Evolutionary conservation across 129 eudicot genomes (phyloP), one percentile per base, ranked within the genome.

Genomic region (Arctium minus): DNA sequence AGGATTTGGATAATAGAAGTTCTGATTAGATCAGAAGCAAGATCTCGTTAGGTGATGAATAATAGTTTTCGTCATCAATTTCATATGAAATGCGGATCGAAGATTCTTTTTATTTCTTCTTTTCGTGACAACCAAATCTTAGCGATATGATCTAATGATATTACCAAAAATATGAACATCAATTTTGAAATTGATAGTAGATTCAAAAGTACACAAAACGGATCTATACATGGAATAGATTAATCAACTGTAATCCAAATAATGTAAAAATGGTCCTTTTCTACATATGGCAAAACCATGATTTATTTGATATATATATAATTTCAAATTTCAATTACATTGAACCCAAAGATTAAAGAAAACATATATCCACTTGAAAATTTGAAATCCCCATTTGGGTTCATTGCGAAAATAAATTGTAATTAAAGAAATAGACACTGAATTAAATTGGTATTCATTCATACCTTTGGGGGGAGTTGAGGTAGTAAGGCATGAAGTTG

Each of bases 401-500:
- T 44, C 53, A 44, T 9, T 9, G 53, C 8, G 10, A 56, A 56
- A 17, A 56, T 17, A 17, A 56, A n/a, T 56, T 2, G 67, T 13
- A 73, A 73, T 7, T n/a, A 10, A 42, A 40, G 12, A 75, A 29
- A 11, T 22, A 68, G 12, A 68, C 18, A 73, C 2, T 68, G 64
- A 68, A 7, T n/a, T 6, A 27, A 79, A 79, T 29, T 37, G 0
- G 15, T 46, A 4, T 40, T 3, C 5, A 4, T 40, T 3, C 5
- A 60, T 92, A 92, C 98, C 97, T 92, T 95, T 7, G 85, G 82
- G 78, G 97, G 91, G 40, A 94, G 94, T 38, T 91, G 93, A 84
- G 99, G 97, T 71, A 95, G 85, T 82, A 93, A 86, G 87, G 89
- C 87, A 82, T 93, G 99, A 39, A 95, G 99, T 77, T 74, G 91